Evolutionary conservation across 805 yeast species (phyloP).

Genomic region (Lipomyces yamadae): DNA sequence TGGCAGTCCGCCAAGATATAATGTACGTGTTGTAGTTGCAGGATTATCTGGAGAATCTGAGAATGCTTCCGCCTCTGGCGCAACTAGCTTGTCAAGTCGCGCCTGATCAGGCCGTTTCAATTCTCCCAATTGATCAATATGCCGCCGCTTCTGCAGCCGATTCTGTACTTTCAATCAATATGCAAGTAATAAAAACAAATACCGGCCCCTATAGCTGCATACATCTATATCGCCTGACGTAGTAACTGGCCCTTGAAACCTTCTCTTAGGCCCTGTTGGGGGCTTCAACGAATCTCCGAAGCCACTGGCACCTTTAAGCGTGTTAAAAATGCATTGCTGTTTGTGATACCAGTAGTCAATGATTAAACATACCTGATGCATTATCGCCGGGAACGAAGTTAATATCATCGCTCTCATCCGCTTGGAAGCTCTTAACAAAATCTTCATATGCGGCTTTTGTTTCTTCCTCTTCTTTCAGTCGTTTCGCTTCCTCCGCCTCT

Average conservation of each 20-base stretch:
- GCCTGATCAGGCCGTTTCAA: constrained; percentile 22
- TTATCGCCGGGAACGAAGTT: constrained; percentile 6
- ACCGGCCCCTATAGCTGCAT: background rate
- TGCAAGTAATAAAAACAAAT: background rate
- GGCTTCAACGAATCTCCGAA: background rate
- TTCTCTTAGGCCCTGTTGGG: background rate
- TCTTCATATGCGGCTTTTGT: constrained; percentile 30
- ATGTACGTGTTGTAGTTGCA: constrained; percentile 12
- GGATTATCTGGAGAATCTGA: constrained; percentile 1
- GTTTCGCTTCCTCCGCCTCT: constrained; percentile 23
- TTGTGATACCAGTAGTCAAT: background rate
- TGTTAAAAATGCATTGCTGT: background rate
- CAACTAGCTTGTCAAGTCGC: constrained; percentile 5
- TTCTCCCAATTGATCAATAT: constrained; percentile 7
- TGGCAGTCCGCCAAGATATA: constrained; percentile 28
- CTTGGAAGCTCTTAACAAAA: constrained; percentile 30
- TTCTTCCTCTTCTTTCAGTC: constrained; percentile 23
- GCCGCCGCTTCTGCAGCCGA: constrained; percentile 16
- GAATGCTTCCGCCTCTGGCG: background rate
- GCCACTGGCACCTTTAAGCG: background rate
- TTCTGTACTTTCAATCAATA: constrained; percentile 1
- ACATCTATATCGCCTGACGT: background rate
- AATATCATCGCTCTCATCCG: constrained; percentile 15
- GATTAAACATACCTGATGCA: constrained; percentile 1
- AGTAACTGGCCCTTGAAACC: background rate